Conservation (phyloP, 768 basidiomycete genomes). For the Lepiota subincarnata region DNA sequence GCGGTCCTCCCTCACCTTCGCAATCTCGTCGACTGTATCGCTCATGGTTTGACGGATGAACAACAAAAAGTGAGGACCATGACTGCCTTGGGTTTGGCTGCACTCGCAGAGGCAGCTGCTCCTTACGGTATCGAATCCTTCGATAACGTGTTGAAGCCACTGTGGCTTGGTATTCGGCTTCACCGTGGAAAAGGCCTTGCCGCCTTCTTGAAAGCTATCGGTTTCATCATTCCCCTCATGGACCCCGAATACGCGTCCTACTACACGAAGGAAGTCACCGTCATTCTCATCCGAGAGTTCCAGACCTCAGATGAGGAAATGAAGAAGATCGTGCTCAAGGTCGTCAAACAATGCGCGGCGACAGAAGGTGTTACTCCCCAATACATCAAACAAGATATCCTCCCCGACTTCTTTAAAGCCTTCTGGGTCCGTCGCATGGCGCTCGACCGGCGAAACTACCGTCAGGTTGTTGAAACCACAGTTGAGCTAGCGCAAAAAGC, state of each 20-base stretch:
- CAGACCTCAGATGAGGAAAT: conserved; percentile 99
- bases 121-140: conserved; percentile 99
- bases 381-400: conserved; percentile 96
- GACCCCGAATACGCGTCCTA: conserved; percentile 99
- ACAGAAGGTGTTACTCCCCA: conserved; percentile 96
- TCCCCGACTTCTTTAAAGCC: conserved; percentile 98
- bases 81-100: conserved; percentile 90
- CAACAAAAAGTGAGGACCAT: conserved; percentile 96
- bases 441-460: conserved; percentile 91
- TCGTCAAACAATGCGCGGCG: conserved; percentile 97
- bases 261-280: conserved; percentile 97
- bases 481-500: conserved; percentile 97
- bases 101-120: conserved; percentile 93
- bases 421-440: conserved; percentile 99
- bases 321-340: conserved; percentile 99
- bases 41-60: conserved; percentile 88
- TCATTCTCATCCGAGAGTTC: conserved; percentile 97
- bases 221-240: conserved; percentile 99
- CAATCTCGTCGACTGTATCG: conserved; percentile 94
- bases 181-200: conserved; percentile 95
- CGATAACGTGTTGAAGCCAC: conserved; percentile 91
- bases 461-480: conserved; percentile 97
- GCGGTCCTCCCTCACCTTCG: conserved; percentile 95
- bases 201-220: conserved; percentile 95
- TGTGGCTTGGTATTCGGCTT: conserved; percentile 91